Evolutionary conservation across 2,329 filamentous ascomycete genomes (phyloP).

Genomic region (Alternaria incomplexa): DNA sequence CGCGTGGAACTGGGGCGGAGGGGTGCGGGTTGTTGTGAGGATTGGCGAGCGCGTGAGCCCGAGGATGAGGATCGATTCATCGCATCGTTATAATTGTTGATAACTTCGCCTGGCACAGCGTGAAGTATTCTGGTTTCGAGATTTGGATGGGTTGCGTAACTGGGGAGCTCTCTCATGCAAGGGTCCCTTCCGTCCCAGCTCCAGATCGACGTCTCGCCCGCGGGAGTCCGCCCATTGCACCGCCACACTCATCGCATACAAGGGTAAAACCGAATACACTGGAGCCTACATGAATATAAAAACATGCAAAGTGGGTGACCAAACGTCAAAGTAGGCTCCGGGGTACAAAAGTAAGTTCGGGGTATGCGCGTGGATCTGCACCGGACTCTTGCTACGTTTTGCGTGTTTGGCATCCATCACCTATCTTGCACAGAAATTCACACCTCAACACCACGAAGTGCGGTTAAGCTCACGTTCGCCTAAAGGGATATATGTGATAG

Average conservation of each 20-base stretch:
- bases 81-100: constrained; percentile 39
- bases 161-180: constrained; percentile 5
- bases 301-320: no score
- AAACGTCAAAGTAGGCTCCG: no score
- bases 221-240: neutral
- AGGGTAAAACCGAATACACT: no score
- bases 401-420: no score
- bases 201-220: neutral
- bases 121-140: neutral
- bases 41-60: constrained; percentile 3
- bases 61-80: constrained; percentile 50
- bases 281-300: no score
- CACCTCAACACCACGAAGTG: neutral
- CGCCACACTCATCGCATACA: neutral
- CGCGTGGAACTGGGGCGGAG: constrained; percentile 56
- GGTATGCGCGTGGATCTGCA: no score
- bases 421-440: neutral
- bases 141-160: neutral
- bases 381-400: no score
- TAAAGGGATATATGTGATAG: no score
- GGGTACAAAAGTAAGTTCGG: no score
- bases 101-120: neutral
- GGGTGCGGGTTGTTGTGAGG: constrained; percentile 30
- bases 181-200: constrained; percentile 2
- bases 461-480: no score